These are phyloP conservation scores for Chloranthus sessilifolius DNA, from an alignment of 164 flowering plant genomes.

Conservation along the genomic window DNA sequence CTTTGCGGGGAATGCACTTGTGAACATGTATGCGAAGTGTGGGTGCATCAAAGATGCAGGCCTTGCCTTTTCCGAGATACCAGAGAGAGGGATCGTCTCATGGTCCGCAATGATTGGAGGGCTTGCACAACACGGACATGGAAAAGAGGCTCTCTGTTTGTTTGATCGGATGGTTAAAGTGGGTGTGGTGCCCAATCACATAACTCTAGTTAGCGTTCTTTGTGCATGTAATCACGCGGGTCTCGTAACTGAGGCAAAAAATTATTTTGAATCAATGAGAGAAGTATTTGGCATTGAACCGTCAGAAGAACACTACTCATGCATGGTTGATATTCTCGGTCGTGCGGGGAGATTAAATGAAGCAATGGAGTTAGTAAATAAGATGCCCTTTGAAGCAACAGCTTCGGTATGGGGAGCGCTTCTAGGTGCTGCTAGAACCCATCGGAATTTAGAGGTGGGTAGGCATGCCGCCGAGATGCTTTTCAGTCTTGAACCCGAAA, in stretches of 20 bases:
- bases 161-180: slow-evolving; percentile 58
- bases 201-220: slow-evolving; percentile 19
- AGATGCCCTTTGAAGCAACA: slow-evolving; percentile 16
- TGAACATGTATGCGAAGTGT: slow-evolving; percentile 85
- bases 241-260: slow-evolving; percentile 14
- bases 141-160: slow-evolving; percentile 49
- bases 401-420: slow-evolving; percentile 21
- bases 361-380: slow-evolving; percentile 12
- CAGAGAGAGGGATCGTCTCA: slow-evolving; percentile 59
- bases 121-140: slow-evolving; percentile 83
- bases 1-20: slow-evolving; percentile 80
- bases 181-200: slow-evolving; percentile 56
- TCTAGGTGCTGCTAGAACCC: slow-evolving; percentile 20
- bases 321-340: slow-evolving; percentile 19
- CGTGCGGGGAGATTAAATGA: slow-evolving; percentile 16
- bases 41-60: slow-evolving; percentile 76
- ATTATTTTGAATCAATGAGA: slow-evolving; percentile 17
- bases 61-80: slow-evolving; percentile 48
- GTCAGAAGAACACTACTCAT: slow-evolving; percentile 17
- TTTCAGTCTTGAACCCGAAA: slow-evolving; percentile 17
- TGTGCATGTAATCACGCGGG: slow-evolving; percentile 23
- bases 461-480: slow-evolving; percentile 19
- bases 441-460: slow-evolving; percentile 16
- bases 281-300: slow-evolving; percentile 15
- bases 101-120: slow-evolving; percentile 92